Conservation (phyloP, 73 alveolate genomes). For the Paraurostyla sp. region DNA sequence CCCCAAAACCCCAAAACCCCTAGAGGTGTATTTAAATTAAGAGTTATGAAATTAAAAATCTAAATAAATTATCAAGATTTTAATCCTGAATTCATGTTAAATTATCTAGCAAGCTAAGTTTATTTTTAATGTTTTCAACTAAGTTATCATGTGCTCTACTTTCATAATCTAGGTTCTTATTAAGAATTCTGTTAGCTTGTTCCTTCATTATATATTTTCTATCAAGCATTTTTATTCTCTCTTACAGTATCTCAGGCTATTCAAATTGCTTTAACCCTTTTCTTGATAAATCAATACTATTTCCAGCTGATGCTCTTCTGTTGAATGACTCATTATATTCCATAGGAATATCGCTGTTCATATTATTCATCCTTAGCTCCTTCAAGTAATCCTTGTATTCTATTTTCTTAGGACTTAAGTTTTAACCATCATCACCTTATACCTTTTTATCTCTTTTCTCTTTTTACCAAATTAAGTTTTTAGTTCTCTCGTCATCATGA, state of each 20-base stretch:
- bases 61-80: conserved; percentile 2
- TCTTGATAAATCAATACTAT: neutral
- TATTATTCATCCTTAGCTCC: neutral
- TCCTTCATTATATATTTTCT: neutral
- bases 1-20: conserved; percentile 55
- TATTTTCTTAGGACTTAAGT: neutral
- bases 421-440: neutral
- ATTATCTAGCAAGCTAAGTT: neutral
- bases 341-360: conserved; percentile 1
- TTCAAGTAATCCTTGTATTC: conserved; percentile 18
- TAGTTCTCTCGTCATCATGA: conserved; percentile 38
- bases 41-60: no score
- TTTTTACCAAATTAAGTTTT: conserved; percentile 25
- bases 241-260: neutral
- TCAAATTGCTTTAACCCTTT: neutral
- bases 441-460: neutral
- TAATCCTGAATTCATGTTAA: conserved; percentile 17
- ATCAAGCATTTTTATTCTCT: conserved; percentile 24
- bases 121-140: conserved; percentile 18
- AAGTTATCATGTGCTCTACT: conserved; percentile 10
- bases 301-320: conserved; percentile 33
- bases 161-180: conserved; percentile 8
- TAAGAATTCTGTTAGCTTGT: conserved; percentile 2
- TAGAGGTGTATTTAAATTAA: neutral
- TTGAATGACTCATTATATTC: neutral